Percentiles rank a stretch among this genome's conserved stretches.
phyloP scores from a whole-genome alignment of 805 yeast species.

The Jamesozyma jinghongensis region DNA sequence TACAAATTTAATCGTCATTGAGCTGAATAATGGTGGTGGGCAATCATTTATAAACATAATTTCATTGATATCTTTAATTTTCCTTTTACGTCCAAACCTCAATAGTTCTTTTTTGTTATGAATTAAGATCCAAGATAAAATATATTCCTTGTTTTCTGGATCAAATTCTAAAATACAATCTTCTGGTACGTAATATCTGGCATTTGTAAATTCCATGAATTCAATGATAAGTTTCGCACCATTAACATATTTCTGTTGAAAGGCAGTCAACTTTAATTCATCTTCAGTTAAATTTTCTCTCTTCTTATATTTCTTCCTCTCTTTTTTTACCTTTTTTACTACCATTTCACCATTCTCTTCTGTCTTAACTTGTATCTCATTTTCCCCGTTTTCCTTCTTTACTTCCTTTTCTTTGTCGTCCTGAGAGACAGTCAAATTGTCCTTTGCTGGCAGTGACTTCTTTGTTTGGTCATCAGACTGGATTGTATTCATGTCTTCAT shows the following conservation, averaged over 20 bases:
- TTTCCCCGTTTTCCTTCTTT: background rate
- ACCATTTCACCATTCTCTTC: constrained; percentile 1
- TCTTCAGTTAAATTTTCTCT: constrained; percentile 29
- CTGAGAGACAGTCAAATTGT: too few species aligned
- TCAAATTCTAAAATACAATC: constrained; percentile 59
- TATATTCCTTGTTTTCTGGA: constrained; percentile 21
- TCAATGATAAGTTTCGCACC: constrained; percentile 78
- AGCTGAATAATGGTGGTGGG: constrained; percentile 38
- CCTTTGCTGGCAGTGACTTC: too few species aligned
- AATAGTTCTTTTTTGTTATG: constrained; percentile 25
- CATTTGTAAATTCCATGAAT: constrained; percentile 67
- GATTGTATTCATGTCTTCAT: background rate
- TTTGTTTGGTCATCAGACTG: too few species aligned
- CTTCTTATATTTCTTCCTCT: constrained; percentile 1
- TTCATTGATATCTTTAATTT: constrained; percentile 10
- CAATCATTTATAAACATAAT: constrained; percentile 29
- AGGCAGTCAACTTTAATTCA: constrained; percentile 51
- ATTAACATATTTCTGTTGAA: constrained; percentile 60
- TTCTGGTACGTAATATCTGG: constrained; percentile 67
- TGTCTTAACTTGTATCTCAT: background rate
- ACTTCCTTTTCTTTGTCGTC: background rate
- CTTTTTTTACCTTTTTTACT: background rate
- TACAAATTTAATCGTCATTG: constrained; percentile 56
- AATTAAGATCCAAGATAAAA: constrained; percentile 29
- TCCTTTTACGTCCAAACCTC: constrained; percentile 15